phyloP scores from a whole-genome alignment of 129 eudicot genomes.

The Escallonia rubra region DNA sequence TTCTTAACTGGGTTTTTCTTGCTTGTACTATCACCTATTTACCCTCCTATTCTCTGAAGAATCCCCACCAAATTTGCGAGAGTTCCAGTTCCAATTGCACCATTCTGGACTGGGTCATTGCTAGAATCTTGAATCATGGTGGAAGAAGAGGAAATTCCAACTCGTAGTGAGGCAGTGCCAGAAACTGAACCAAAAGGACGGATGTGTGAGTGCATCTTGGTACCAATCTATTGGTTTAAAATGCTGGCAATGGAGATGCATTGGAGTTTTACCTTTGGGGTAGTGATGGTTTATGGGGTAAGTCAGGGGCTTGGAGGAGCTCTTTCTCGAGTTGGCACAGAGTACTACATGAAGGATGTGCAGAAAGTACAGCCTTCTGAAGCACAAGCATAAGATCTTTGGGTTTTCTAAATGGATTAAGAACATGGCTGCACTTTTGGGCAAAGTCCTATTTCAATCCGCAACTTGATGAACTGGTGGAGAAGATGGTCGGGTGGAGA shows the following conservation, averaged over 20 bases:
- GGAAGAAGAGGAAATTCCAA: constrained; percentile 54
- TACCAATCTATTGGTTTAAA: constrained; percentile 63
- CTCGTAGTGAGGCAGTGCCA: constrained; percentile 17
- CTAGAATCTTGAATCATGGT: constrained; percentile 33
- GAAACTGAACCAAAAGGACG: constrained; percentile 28
- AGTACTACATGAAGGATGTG: constrained; percentile 97
- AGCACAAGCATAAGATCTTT: constrained; percentile 57
- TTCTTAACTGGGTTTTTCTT: neutral
- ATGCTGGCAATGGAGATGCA: constrained; percentile 67
- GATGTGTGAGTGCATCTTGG: constrained; percentile 27
- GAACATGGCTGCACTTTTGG: too few relatives aligned
- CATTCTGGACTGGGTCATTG: neutral
- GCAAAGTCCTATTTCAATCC: too few relatives aligned
- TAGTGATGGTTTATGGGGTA: constrained; percentile 75
- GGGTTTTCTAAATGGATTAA: too few relatives aligned
- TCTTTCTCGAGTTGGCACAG: constrained; percentile 64
- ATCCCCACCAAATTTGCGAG: neutral
- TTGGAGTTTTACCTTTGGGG: constrained; percentile 86
- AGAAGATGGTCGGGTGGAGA: too few relatives aligned
- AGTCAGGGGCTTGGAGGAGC: constrained; percentile 93
- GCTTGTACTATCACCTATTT: neutral
- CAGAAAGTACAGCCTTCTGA: constrained; percentile 99
- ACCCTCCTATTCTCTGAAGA: neutral
- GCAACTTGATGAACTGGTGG: too few relatives aligned
- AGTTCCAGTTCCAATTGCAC: neutral